Evolutionary conservation across 1,284 basidiomycete genomes (phyloP), one percentile per base, ranked within the genome.

Genomic region (Marasmius fiardii): DNA sequence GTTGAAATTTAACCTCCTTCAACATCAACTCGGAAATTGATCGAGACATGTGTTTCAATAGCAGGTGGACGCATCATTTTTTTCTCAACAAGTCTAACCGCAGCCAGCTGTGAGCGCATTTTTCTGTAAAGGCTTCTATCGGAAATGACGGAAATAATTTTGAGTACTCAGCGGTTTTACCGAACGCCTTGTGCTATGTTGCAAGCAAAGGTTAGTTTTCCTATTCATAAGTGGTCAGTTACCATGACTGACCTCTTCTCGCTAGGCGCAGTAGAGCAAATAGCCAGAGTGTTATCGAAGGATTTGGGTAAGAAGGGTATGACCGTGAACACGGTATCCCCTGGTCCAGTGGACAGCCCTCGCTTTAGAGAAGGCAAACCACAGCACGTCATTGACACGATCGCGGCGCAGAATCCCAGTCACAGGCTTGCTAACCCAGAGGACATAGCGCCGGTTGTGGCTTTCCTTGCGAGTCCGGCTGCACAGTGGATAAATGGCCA

Each of bases 401-500:
- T 83, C 56, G 73, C 72, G 1, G 73, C 70, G 47, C 65, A 75
- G 52, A 75, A 74, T 55, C 82, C 82, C 1, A 71, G 68, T 50
- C 74, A 75, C 47, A 68, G 81, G 6, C 65, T 85, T 8, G 82
- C 77, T 0, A 60, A 69, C 24, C 75, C 80, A 0, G 80, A 85
- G 20, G 83, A 86, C 57, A 75, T 85, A 41, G 77, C 77, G 7
- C 72, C 77, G 0, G 67, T 79, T 8, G 80, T 83, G 0, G 71
- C 76, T 2, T 85, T 82, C 63, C 59, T 85, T 10, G 78, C 74
- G 1, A 77, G 77, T 59, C 72, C 75, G 1, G 81, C 77, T 8
- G 76, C 77, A 3, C 71, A 74, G 44, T 85, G 83, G 81, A 66
- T 83, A 4, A 84, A 78, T 60, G 82, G 82, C 0, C 81, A 83